phyloP scores from a whole-genome alignment of 139 green algal genomes.

The Chlorella sorokiniana region DNA sequence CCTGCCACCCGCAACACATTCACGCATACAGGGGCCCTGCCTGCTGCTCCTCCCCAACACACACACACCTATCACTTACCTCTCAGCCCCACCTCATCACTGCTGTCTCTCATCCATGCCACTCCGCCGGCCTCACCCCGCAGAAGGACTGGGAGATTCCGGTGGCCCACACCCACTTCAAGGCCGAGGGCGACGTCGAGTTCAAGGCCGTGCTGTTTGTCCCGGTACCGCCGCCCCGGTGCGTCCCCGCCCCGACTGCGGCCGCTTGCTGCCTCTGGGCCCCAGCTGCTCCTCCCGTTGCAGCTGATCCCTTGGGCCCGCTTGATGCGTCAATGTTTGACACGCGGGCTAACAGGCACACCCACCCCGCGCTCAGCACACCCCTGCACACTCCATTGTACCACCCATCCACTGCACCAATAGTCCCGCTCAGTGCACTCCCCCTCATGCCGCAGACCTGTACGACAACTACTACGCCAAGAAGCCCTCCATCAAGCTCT shows the following conservation, averaged over 20 bases:
- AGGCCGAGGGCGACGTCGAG: constrained; percentile 98
- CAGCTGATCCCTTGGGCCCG: too few relatives aligned
- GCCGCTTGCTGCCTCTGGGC: too few relatives aligned
- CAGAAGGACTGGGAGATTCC: constrained; percentile 67
- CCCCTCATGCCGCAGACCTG: constrained; percentile 17
- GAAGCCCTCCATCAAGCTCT: constrained; percentile 85
- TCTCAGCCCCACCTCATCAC: neutral
- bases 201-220: constrained; percentile 97
- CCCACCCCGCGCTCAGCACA: too few relatives aligned
- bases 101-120: too few relatives aligned
- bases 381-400: too few relatives aligned
- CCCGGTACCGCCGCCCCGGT: constrained; percentile 58
- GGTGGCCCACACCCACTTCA: constrained; percentile 92
- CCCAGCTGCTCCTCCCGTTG: too few relatives aligned
- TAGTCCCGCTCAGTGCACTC: neutral
- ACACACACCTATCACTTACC: neutral
- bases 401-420: neutral
- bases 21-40: too few relatives aligned
- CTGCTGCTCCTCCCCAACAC: neutral
- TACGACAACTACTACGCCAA: constrained; percentile 93
- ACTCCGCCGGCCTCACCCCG: too few relatives aligned
- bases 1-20: too few relatives aligned
- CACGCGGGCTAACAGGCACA: too few relatives aligned
- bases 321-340: too few relatives aligned
- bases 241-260: neutral